Percentiles rank a stretch among this genome's conserved stretches.
Conservation (phyloP, 768 basidiomycete species). For the Amanita polypyramis region DNA sequence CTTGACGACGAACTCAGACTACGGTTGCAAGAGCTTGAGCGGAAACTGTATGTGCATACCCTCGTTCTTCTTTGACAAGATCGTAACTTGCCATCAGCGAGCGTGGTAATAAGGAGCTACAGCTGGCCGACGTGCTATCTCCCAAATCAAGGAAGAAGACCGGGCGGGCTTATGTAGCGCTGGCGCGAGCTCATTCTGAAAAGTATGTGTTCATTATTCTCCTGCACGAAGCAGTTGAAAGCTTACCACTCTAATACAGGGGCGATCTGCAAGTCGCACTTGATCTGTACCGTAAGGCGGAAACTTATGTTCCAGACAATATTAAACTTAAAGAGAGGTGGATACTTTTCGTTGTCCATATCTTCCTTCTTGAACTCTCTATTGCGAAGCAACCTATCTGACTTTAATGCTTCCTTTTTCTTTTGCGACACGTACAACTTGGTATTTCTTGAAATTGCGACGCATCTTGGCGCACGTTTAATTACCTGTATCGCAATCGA, state of each 20-base stretch:
- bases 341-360: slow-evolving; percentile 60
- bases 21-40: slow-evolving; percentile 60
- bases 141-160: slow-evolving; percentile 74
- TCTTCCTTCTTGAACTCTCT: slow-evolving; percentile 50
- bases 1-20: slow-evolving; percentile 56
- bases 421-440: slow-evolving; percentile 19
- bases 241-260: slow-evolving; percentile 24
- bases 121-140: slow-evolving; percentile 53
- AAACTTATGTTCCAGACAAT: slow-evolving; percentile 79
- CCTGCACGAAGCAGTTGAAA: background rate
- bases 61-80: slow-evolving; percentile 3
- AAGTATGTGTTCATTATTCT: slow-evolving; percentile 45
- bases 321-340: slow-evolving; percentile 81
- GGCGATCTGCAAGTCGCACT: slow-evolving; percentile 75
- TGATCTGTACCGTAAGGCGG: slow-evolving; percentile 74
- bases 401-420: slow-evolving; percentile 25
- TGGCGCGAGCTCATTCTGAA: slow-evolving; percentile 73
- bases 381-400: slow-evolving; percentile 28
- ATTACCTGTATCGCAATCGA: background rate
- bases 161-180: slow-evolving; percentile 73
- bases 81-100: slow-evolving; percentile 30
- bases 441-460: slow-evolving; percentile 2
- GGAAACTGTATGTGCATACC: slow-evolving; percentile 48
- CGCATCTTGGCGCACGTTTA: background rate
- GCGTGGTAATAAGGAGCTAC: slow-evolving; percentile 47